Base-by-base conservation (phyloP, 495 filamentous ascomycete species). In the Penicillium taxi region DNA sequence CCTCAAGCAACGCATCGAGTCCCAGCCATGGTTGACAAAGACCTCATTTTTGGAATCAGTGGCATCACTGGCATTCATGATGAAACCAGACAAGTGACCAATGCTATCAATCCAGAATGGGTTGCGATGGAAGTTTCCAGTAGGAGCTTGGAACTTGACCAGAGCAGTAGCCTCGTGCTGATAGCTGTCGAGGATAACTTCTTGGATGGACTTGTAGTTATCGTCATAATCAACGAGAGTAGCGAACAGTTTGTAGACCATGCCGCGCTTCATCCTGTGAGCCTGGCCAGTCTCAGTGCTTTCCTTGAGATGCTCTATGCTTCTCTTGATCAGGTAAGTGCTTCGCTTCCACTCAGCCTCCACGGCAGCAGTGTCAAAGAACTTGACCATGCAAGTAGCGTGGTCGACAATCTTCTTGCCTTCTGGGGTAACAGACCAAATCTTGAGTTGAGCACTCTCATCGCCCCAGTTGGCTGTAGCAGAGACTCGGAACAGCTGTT, bases 11-110 rank as follows among this genome's bases (percentile, higher is more conserved):
- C 77, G 70, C 65, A 89, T 73, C 0, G 74, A 79, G 42, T 82
- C 77, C 80, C 84, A 74, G 22, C 83, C 82, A 48, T 89, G 85
- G 26, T 78, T 84, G 39, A 89, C 77, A 51, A 77, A 90, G 20
- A 85, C 79, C 28, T 77, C 66, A 37, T 82, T 75, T 39, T 76
- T 74, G 0, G 78, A 80, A 45, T 88, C 79, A 2, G 79, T 72
- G 15, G 70, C 73, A 49, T 86, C 83, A 37, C 78, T 86, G 9
- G 74, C 82, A 50, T 89, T 89, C 63, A 86, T 78, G 42, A 82
- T 79, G 58, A 91, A 89, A 12, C 85, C 85, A 7, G 81, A 79
- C 20, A 83, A 67, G 47, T 68, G 63, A n/a, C 56, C 59, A 30
- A 66, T 56, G 28, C 77, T 81, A 53, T 87, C 84, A 29, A 86